These are phyloP conservation scores for Starmerella geochares DNA, from an alignment of 805 yeast species.

Conservation along the genomic window DNA sequence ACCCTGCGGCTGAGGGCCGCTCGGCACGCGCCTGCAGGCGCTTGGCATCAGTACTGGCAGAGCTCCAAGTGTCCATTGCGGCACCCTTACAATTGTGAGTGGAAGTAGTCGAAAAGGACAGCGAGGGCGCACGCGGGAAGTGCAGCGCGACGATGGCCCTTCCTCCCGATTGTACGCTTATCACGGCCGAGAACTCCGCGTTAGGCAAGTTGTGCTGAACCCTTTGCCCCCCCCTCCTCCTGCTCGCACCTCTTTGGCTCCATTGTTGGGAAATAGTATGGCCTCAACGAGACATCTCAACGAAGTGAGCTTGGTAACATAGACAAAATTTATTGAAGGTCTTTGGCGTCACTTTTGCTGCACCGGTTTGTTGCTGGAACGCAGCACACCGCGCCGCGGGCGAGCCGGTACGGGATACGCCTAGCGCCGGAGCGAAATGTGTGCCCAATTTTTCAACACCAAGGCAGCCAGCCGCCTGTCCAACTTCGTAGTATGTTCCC, in stretches of 20 bases:
- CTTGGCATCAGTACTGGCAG: neutral
- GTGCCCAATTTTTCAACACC: slow-evolving; percentile 1
- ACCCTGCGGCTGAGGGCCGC: neutral
- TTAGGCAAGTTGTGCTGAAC: neutral
- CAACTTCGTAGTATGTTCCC: slow-evolving; percentile 18
- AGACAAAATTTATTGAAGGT: too few relatives aligned
- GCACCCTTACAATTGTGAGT: neutral
- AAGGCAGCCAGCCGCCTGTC: neutral
- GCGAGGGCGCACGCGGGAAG: neutral
- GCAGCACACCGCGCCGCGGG: too few relatives aligned
- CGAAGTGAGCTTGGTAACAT: too few relatives aligned
- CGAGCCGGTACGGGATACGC: neutral
- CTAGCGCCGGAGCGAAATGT: neutral
- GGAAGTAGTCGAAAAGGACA: neutral
- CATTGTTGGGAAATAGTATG: too few relatives aligned
- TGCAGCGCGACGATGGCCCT: too few relatives aligned
- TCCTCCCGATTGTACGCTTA: too few relatives aligned
- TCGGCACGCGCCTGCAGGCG: neutral
- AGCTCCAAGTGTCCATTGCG: neutral
- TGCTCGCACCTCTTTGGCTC: too few relatives aligned
- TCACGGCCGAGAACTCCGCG: neutral
- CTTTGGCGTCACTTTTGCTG: too few relatives aligned
- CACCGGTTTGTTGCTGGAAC: too few relatives aligned
- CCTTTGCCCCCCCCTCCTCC: neutral
- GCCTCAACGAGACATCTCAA: too few relatives aligned